Conservation (phyloP, 2,329 filamentous ascomycete genomes). For the Rutstroemia sp. region DNA sequence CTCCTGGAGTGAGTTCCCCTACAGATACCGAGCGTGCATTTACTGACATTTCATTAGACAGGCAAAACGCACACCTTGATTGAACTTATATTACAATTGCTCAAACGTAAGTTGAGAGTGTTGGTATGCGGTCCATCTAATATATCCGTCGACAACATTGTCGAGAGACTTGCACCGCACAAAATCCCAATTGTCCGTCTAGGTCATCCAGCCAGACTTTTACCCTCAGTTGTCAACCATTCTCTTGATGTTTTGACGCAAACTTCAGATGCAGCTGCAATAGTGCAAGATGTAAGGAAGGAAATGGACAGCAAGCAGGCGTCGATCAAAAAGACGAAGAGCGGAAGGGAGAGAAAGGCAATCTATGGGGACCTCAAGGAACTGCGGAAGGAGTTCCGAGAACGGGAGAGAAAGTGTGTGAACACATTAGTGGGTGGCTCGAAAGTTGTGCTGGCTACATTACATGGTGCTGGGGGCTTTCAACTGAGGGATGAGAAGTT, state of each 20-base stretch:
- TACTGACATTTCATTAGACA: conserved; percentile 42
- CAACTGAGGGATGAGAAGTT: conserved; percentile 76
- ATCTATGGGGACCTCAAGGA: conserved; percentile 84
- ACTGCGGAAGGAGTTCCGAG: conserved; percentile 79
- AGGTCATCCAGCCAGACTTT: conserved; percentile 83
- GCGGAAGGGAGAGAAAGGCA: conserved; percentile 66
- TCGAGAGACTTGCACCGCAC: conserved; percentile 79
- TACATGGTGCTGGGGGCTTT: conserved; percentile 84
- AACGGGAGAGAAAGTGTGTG: conserved; percentile 77
- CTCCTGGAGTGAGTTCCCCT: conserved; percentile 58
- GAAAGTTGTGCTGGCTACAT: conserved; percentile 83
- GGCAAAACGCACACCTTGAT: conserved; percentile 96
- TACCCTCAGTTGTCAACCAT: conserved; percentile 82
- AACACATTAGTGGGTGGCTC: conserved; percentile 66
- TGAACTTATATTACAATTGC: conserved; percentile 86
- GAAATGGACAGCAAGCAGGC: conserved; percentile 93
- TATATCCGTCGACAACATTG: conserved; percentile 96
- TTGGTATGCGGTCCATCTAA: conserved; percentile 97
- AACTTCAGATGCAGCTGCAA: conserved; percentile 80
- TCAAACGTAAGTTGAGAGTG: conserved; percentile 64
- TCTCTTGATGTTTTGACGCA: conserved; percentile 87
- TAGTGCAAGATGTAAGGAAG: conserved; percentile 81
- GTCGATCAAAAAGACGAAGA: conserved; percentile 79
- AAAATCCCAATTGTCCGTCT: conserved; percentile 83
- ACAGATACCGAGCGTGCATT: not conserved